Base-by-base conservation (phyloP, 805 yeast genomes). In the Metschnikowia reukaufii region DNA sequence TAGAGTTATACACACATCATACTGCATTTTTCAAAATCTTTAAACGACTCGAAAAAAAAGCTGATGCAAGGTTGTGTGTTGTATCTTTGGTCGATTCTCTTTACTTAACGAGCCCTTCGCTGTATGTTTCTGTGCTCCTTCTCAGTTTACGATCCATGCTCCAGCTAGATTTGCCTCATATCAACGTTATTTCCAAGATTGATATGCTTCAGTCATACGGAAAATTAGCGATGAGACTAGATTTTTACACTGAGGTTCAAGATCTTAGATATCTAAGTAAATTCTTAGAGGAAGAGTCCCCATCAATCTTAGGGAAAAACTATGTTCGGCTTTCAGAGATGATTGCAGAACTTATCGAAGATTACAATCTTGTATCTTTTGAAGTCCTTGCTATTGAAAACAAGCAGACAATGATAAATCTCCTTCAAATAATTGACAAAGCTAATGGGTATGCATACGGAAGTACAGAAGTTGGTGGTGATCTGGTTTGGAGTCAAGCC, bases 401-500 rank as follows among this genome's bases (percentile, higher is more conserved):
- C 64, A 94, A 94, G 60, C 81, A 83, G 49, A 82, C 94, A 27
- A 94, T 94, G 98, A 91, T 94, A 25, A 77, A 84, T 42, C 66
- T 94, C 31, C 74, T 94, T 36, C 75, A 86, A 13, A 73, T 81
- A 1, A 81, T 94, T 8, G 99, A 94, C 61, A 91, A 87, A 62
- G 92, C 97, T 2, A 88, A 85, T 57, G 99, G 99, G 0, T 94
- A 94, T 62, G 78, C 87, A 55, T 89, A 88, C 70, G 99, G 99
- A 0, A 74, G 91, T 1, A 87, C 90, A 25, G 99, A 94, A 57
- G 76, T 92, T 6, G 96, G 97, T 2, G 99, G 98, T n/a, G 99
- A 94, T 61, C 81, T 92, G 0, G 82, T 94, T 1, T 94, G 99
- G 99, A 87, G 90, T n/a, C 96, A 92, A 57, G 96, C 97, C 0